Conservation (phyloP, 148 eudicot species). For the Camellia japonica region DNA sequence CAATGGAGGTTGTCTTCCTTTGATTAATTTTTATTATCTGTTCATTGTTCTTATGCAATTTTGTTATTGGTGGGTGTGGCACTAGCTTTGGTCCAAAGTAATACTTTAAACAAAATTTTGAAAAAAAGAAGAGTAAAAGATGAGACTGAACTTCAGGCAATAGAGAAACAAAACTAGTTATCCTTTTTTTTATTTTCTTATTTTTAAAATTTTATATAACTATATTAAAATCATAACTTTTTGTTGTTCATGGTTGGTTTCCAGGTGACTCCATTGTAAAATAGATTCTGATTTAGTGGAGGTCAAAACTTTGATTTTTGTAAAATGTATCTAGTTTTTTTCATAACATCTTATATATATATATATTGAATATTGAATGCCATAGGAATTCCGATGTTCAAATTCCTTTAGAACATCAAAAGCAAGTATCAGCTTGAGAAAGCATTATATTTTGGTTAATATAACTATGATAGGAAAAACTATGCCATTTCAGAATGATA, state of each 20-base stretch:
- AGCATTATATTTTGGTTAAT: background rate
- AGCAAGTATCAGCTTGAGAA: background rate
- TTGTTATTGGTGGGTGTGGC: background rate
- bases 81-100: constrained; percentile 7
- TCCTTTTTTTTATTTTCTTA: background rate
- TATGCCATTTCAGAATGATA: background rate
- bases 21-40: constrained; percentile 4
- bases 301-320: background rate
- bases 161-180: background rate
- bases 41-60: constrained; percentile 7
- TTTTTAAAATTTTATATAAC: background rate
- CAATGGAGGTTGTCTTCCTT: constrained; percentile 69
- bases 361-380: background rate
- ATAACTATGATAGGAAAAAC: background rate
- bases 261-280: background rate
- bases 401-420: background rate
- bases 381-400: background rate
- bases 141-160: background rate
- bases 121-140: background rate
- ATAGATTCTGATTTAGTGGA: background rate
- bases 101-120: background rate
- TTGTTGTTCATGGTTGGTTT: background rate
- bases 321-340: background rate
- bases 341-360: background rate
- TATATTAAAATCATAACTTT: background rate